A percentile compares a stretch with the other conserved stretches of the same genome.
These are phyloP conservation scores for Sugiyamaella grinbergsii DNA, from an alignment of 1,139 yeast genomes.

Conservation along the genomic window DNA sequence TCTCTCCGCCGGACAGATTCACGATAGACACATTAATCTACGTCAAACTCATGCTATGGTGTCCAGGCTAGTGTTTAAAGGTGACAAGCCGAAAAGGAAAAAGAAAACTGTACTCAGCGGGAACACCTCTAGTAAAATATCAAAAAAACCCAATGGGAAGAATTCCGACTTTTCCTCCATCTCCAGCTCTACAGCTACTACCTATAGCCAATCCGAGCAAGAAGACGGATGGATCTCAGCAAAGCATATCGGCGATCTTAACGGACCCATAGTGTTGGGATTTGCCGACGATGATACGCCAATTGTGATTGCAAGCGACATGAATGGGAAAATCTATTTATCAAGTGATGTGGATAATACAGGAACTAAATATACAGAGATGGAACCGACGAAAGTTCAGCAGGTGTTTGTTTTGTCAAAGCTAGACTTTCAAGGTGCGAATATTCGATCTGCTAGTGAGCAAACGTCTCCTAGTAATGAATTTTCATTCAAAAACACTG, in stretches of 20 bases:
- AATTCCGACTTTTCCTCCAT: too few species aligned
- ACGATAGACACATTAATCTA: neutral
- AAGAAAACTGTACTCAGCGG: slow-evolving; percentile 21
- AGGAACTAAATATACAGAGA: slow-evolving; percentile 19
- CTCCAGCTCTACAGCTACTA: too few species aligned
- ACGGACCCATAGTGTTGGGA: slow-evolving; percentile 45
- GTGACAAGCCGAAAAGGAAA: slow-evolving; percentile 42
- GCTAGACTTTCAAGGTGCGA: slow-evolving; percentile 30
- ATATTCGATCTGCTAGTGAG: slow-evolving; percentile 8
- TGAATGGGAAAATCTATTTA: slow-evolving; percentile 29
- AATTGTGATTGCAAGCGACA: slow-evolving; percentile 34
- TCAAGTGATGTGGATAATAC: slow-evolving; percentile 34
- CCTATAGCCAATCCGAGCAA: slow-evolving; percentile 18
- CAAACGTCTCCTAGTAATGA: slow-evolving; percentile 16
- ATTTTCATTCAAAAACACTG: slow-evolving; percentile 42
- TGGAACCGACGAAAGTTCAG: slow-evolving; percentile 44
- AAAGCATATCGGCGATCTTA: slow-evolving; percentile 37
- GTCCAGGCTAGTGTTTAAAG: slow-evolving; percentile 48
- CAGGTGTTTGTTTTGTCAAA: slow-evolving; percentile 47
- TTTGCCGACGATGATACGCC: slow-evolving; percentile 28
- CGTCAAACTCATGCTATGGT: too few species aligned
- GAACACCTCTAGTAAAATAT: neutral
- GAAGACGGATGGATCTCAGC: slow-evolving; percentile 47
- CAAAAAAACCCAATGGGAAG: slow-evolving; percentile 16
- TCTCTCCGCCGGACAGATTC: neutral